phyloP scores from a whole-genome alignment of 345 rosid species.

The Raphanus sativus region DNA sequence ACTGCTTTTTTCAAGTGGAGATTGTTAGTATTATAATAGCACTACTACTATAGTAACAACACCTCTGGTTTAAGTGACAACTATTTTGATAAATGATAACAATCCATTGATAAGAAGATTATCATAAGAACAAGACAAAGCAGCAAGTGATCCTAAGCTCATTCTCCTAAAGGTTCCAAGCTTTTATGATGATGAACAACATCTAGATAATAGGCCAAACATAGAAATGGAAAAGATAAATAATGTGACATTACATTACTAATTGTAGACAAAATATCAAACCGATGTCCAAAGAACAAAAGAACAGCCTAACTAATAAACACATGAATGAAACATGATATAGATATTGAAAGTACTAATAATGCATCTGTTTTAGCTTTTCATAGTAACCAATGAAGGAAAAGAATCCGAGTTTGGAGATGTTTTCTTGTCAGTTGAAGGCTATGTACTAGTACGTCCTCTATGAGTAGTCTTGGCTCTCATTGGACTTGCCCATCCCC shows the following conservation, averaged over 20 bases:
- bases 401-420: constrained; percentile 55
- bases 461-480: constrained; percentile 57
- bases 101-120: neutral
- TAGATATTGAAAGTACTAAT: neutral
- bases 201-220: constrained; percentile 3
- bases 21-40: constrained; percentile 5
- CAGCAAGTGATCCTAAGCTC: constrained; percentile 11
- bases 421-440: constrained; percentile 27
- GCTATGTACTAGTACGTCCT: constrained; percentile 36
- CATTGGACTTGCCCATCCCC: constrained; percentile 99
- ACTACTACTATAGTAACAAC: neutral
- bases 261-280: constrained; percentile 9
- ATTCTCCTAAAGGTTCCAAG: constrained; percentile 21
- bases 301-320: constrained; percentile 30
- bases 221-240: neutral
- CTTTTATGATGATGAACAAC: constrained; percentile 17
- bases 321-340: constrained; percentile 30
- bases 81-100: neutral
- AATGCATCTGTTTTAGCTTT: constrained; percentile 36
- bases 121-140: constrained; percentile 6
- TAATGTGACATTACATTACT: constrained; percentile 26
- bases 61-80: neutral
- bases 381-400: constrained; percentile 74
- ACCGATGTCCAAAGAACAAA: constrained; percentile 24
- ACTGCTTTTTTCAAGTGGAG: constrained; percentile 25